Evolutionary conservation across 164 flowering plant genomes (phyloP), one percentile per base, ranked within the genome.

Genomic region (Vitis rupestris): DNA sequence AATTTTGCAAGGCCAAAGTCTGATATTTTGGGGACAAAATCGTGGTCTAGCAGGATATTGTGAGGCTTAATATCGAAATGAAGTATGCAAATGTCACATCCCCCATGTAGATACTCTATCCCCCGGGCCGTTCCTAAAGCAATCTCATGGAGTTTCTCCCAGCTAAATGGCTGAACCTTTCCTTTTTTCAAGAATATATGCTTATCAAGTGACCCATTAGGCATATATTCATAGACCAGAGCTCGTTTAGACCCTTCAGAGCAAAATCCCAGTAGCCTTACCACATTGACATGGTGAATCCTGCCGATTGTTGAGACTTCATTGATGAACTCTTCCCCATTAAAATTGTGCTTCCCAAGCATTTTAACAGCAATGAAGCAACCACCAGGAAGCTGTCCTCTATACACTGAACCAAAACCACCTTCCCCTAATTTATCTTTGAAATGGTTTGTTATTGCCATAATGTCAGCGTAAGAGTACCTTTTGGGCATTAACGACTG

Each of bases 11-110:
- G 64, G 12, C 77, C 73, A 31, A 70, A 74, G 56, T 74, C 77
- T 3, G 76, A 47, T 6, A 74, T 44, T 52, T 69, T 74, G 3
- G 76, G 76, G 49, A 16, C 50, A 48, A 74, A 69, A 59, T 50
- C 59, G 0, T 50, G 47, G 17, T 68, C 72, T 10, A 74, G 27
- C 19, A 73, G 56, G 9, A 73, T 17, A 17, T 73, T 73, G 1
- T 73, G 76, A 30, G 76, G 76, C 52, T 74, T 74, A 9, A 74
- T 74, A 17, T 74, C 76, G 6, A 74, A 57, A 64, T 74, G 76
- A 11, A 74, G 52, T 49, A 68, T 58, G 48, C 68, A 48, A 8
- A 16, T 50, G 30, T 63, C 50, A 48, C 68, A 68, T 4, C 76
- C 65, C 1, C 4, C 8, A 15, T 63, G 68, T 9, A 74, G 17